Base-by-base conservation (phyloP, 176 grass and related monocot species). In the Microstegium vimineum region DNA sequence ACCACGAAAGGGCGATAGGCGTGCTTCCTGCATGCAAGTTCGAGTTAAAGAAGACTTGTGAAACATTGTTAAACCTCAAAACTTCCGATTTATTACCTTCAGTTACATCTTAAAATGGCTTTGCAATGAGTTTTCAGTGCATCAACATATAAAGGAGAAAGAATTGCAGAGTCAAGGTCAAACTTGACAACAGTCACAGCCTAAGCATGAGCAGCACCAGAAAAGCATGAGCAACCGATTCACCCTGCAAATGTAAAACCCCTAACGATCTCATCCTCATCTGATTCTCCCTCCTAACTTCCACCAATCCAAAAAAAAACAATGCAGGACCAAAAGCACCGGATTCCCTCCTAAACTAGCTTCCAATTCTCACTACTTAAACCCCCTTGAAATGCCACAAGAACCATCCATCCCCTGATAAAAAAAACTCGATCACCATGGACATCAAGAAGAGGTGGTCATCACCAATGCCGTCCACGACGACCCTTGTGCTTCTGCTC, bases 121-220 rank as follows among this genome's bases (percentile, higher is more conserved):
- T 25, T 25, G n/a, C 4, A 10, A 2, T 10, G 23, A n/a, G n/a
- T n/a, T n/a, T n/a, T n/a, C n/a, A n/a, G n/a, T n/a, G n/a, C 28
- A 33, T 23, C 26, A 14, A 3, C 10, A 25, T 33, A 59, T 22
- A 25, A 26, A 59, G n/a, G 18, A 74, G 57, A 68, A 40, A 35
- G 2, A 0, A 11, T 6, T 60, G 25, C 42, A 52, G 45, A 45
- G 62, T 59, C 33, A 59, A 78, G 17, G 41, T 47, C 61, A 79
- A 49, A 77, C 32, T 7, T 25, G 56, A 12, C n/a, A 62, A 13
- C 25, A 17, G 56, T 78, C 83, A 82, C 83, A 41, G 51, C 46
- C 51, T 14, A 61, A 78, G 79, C 79, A 73, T 90, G 88, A 65
- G n/a, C 79, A 90, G 62, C 78, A 74, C 78, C 66, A 67, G 52